Evolutionary conservation across 345 rosid genomes (phyloP).

Genomic region (Angophora floribunda): DNA sequence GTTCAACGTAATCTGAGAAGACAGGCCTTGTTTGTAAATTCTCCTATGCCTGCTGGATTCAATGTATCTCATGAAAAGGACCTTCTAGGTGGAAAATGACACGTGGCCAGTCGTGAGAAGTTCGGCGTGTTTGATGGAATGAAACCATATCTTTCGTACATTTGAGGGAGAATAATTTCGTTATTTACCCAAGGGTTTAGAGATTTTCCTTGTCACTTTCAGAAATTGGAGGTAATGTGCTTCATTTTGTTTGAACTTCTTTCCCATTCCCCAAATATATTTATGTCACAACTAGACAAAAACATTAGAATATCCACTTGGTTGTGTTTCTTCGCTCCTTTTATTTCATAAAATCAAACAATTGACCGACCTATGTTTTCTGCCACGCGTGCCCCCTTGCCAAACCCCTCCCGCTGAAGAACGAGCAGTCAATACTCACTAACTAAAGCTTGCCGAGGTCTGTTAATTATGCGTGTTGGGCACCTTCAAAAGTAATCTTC

Average conservation of each 20-base stretch:
- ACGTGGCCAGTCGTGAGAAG: background rate
- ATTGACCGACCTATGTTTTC: background rate
- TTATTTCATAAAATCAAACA: background rate
- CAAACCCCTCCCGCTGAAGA: background rate
- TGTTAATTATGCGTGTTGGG: background rate
- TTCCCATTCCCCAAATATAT: background rate
- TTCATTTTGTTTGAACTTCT: background rate
- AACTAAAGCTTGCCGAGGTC: background rate
- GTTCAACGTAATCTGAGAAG: background rate
- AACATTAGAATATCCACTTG: background rate
- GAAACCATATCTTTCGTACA: background rate
- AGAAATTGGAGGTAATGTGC: background rate
- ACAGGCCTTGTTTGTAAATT: background rate
- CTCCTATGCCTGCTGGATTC: background rate
- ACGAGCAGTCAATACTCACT: background rate
- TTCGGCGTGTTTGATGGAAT: background rate
- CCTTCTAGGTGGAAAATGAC: background rate
- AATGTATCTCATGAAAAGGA: background rate
- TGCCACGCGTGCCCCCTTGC: background rate
- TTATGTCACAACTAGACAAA: background rate
- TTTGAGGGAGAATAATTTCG: background rate
- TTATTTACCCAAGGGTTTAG: background rate
- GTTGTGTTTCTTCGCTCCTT: background rate
- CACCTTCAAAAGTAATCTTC: background rate
- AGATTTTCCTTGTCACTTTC: background rate